phyloP scores from a whole-genome alignment of 2,329 filamentous ascomycete species.

The Apiospora aurea region DNA sequence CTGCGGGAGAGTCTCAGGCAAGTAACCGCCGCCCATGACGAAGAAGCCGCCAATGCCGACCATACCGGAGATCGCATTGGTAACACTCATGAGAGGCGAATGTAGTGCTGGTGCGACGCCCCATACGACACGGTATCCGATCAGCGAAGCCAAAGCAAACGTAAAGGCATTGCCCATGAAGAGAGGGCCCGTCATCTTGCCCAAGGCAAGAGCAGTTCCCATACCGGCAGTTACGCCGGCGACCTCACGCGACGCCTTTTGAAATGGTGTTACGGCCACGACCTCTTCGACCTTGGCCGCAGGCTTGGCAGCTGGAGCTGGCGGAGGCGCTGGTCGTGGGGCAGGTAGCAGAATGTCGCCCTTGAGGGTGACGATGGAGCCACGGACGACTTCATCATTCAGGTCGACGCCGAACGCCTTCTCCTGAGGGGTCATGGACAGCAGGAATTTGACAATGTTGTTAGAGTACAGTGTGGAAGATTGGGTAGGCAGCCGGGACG shows the following conservation, averaged over 20 bases:
- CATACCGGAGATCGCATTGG: constrained; percentile 92
- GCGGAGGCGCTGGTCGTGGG: constrained; percentile 69
- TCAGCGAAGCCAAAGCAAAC: constrained; percentile 82
- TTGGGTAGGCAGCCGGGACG: constrained; percentile 85
- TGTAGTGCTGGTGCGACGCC: constrained; percentile 84
- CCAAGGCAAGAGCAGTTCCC: constrained; percentile 76
- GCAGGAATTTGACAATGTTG: constrained; percentile 87
- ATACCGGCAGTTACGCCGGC: constrained; percentile 78
- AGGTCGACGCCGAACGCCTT: constrained; percentile 83
- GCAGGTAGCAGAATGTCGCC: constrained; percentile 79
- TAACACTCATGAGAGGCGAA: constrained; percentile 90
- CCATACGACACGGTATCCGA: constrained; percentile 90
- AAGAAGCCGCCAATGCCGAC: constrained; percentile 89
- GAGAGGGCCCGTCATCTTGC: constrained; percentile 80
- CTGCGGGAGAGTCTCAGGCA: constrained; percentile 82
- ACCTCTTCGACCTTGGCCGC: constrained; percentile 54
- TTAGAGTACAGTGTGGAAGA: constrained; percentile 91
- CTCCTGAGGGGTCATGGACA: constrained; percentile 81
- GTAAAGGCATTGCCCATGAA: constrained; percentile 92
- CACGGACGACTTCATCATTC: constrained; percentile 84
- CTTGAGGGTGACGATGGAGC: constrained; percentile 81
- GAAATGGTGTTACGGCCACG: constrained; percentile 80
- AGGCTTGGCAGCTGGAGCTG: constrained; percentile 54
- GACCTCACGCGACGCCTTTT: constrained; percentile 80
- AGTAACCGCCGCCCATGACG: constrained; percentile 82